These are phyloP conservation scores for Leishmania lainsoni DNA, from an alignment of 208 protist species.

Conservation along the genomic window DNA sequence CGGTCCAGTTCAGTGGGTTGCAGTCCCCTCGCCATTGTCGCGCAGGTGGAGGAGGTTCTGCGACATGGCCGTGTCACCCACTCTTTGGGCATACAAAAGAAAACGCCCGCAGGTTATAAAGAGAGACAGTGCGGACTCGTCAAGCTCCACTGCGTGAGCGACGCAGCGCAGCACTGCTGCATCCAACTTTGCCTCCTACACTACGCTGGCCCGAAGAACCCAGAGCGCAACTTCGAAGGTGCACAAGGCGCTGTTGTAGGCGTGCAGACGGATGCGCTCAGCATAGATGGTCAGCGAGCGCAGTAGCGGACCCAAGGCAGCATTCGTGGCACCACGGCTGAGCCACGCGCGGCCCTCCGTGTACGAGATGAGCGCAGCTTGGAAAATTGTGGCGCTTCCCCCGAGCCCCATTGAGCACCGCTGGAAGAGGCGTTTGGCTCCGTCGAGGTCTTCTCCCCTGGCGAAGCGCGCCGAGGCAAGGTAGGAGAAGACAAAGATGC, in stretches of 20 bases:
- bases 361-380: slow-evolving; percentile 12
- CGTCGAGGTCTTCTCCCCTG: slow-evolving; percentile 29
- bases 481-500: slow-evolving; percentile 23
- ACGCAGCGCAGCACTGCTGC: slow-evolving; percentile 35
- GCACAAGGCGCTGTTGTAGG: slow-evolving; percentile 49
- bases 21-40: slow-evolving; percentile 40
- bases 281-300: slow-evolving; percentile 29
- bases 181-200: slow-evolving; percentile 33
- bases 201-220: slow-evolving; percentile 27
- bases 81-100: slow-evolving; percentile 35
- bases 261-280: slow-evolving; percentile 35
- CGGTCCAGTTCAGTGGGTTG: slow-evolving; percentile 27
- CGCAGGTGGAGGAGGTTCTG: slow-evolving; percentile 39
- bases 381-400: slow-evolving; percentile 1
- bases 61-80: slow-evolving; percentile 32
- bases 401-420: slow-evolving; percentile 25
- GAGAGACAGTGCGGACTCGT: slow-evolving; percentile 44
- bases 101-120: slow-evolving; percentile 52
- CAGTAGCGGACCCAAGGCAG: slow-evolving; percentile 38
- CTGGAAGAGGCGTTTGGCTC: slow-evolving; percentile 29
- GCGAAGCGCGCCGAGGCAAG: slow-evolving; percentile 30
- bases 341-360: slow-evolving; percentile 33
- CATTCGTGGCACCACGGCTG: slow-evolving; percentile 28
- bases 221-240: slow-evolving; percentile 42
- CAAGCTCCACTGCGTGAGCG: slow-evolving; percentile 34